These are phyloP conservation scores for Auricularia heimuer DNA, from an alignment of 768 basidiomycete species.

Conservation along the genomic window DNA sequence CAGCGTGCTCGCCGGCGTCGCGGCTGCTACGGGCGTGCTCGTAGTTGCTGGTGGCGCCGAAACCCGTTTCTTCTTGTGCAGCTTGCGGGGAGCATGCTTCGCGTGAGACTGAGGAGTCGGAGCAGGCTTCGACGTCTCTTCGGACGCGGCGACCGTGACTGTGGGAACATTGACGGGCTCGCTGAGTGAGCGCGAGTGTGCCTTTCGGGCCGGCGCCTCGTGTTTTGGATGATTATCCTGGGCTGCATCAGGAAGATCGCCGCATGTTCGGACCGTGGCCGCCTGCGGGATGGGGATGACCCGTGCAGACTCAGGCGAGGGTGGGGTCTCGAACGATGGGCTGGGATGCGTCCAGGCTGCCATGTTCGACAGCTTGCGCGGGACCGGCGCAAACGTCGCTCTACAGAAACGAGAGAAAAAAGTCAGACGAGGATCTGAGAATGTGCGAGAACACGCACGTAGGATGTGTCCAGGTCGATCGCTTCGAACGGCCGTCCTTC, in stretches of 20 bases:
- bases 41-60: neutral
- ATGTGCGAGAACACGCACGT: neutral
- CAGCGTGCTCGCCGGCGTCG: neutral
- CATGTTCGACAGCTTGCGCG: neutral
- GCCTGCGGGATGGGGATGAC: neutral
- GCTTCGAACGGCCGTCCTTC: neutral
- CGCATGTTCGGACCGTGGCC: too few species aligned
- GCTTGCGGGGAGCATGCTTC: neutral
- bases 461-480: neutral
- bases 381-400: neutral
- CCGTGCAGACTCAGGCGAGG: neutral
- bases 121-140: neutral
- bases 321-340: neutral
- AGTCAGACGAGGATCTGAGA: neutral
- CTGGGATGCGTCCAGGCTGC: neutral
- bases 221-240: neutral
- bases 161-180: neutral
- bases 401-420: neutral
- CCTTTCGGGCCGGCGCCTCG: neutral
- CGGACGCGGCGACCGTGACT: neutral
- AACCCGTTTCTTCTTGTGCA: slow-evolving; percentile 1
- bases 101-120: neutral
- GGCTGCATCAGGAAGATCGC: too few species aligned
- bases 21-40: neutral
- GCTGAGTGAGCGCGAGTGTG: neutral